Evolutionary conservation across 768 basidiomycete species (phyloP).

Genomic region (Termitomyces sp.): DNA sequence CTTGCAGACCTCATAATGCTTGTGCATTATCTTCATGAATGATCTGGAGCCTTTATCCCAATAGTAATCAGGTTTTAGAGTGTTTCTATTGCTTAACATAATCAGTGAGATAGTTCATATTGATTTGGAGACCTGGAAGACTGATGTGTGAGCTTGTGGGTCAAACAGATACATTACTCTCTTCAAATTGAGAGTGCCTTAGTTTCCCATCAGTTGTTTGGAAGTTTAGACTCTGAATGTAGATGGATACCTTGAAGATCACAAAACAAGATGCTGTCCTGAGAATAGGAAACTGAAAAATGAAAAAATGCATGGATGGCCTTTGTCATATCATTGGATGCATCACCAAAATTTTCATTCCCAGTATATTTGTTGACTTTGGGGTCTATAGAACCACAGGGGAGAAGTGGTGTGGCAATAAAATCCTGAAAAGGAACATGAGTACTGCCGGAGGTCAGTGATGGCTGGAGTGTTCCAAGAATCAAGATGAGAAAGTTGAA

Average conservation of each 20-base stretch:
- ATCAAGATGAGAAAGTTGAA: background rate
- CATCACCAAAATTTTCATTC: background rate
- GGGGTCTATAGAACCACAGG: background rate
- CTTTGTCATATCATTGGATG: background rate
- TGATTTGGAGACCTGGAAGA: background rate
- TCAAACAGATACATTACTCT: background rate
- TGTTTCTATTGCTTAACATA: background rate
- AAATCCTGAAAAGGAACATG: constrained; percentile 7
- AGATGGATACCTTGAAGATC: background rate
- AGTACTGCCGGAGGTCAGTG: background rate
- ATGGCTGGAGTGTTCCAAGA: background rate
- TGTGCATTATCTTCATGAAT: background rate
- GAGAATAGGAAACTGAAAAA: background rate
- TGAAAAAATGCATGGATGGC: background rate
- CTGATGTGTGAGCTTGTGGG: constrained; percentile 20
- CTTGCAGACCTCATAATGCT: background rate
- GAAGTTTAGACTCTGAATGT: background rate
- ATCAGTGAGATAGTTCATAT: background rate
- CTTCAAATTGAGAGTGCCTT: background rate
- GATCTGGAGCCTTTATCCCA: background rate
- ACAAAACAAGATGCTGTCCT: background rate
- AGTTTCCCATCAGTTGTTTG: background rate
- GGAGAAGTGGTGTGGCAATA: background rate
- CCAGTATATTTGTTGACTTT: background rate
- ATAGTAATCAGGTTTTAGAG: background rate